Base-by-base conservation (phyloP, 192 early-diverging fungal species). In the Cetraspora pellucida region DNA sequence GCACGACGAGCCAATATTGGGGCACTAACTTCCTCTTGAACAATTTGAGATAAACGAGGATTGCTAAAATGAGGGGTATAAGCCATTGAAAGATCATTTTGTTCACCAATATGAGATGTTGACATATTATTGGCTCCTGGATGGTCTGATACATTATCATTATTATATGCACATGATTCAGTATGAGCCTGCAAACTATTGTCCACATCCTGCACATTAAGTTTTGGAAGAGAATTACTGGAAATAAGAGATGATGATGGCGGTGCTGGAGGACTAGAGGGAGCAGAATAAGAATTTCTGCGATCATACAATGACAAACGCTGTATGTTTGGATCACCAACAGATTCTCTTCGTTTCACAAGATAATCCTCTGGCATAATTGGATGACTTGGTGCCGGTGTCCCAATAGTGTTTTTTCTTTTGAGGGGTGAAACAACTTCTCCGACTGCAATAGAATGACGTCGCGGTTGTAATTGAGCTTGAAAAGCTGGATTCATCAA, bases 211-310 rank as follows among this genome's bases (percentile, higher is more conserved):
- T 70, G 69, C 63, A 13, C 57, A 76, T 75, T 81, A 77, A 71
- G 78, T 78, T 78, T 80, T 63, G 37, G 81, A 63, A 37, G 72
- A 43, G 0, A 58, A 78, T 37, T 83, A 77, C 44, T 76, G 10
- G 54, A 21, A n/a, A 60, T 16, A 46, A 59, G 43, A 69, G 81
- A 80, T 44, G 72, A 59, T 21, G 81, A 77, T 10, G 75, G 69
- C 17, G 71, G 79, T 23, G 77, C 50, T 45, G 84, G 81, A n/a
- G 81, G 84, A 54, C 79, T 81, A 3, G 84, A 84, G 7, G 83
- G 83, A 1, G 83, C 83, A 46, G 83, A 84, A 75, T 80, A 82
- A 50, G 83, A 84, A 72, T 72, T 84, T 72, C 83, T 67, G 14
- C 75, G 73, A 64, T 77, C 78, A 66, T 81, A 77, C n/a, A 74